phyloP scores from a whole-genome alignment of 352 stramenopile genomes.

The Phytophthora podocarpi region DNA sequence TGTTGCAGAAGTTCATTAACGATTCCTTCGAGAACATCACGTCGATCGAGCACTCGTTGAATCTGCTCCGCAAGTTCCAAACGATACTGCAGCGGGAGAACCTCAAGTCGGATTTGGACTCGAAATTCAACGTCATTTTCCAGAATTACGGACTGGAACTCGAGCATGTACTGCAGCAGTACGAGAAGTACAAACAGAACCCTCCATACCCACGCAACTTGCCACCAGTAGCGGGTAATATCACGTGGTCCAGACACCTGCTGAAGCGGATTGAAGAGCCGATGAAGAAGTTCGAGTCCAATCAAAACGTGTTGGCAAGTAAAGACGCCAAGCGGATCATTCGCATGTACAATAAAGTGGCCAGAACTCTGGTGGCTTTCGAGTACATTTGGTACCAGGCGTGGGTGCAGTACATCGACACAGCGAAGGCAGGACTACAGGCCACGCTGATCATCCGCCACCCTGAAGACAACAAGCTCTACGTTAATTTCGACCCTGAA shows the following conservation, averaged over 20 bases:
- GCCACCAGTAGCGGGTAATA: constrained; percentile 97
- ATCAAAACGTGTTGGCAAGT: constrained; percentile 96
- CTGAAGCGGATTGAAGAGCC: constrained; percentile 99
- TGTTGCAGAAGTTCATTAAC: constrained; percentile 99
- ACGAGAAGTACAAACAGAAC: constrained; percentile 98
- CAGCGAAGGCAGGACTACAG: constrained; percentile 97
- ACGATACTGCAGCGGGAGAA: constrained; percentile 97
- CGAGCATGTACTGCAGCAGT: constrained; percentile 97
- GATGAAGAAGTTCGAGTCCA: constrained; percentile 99
- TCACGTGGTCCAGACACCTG: constrained; percentile 97
- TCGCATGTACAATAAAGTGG: constrained; percentile 99
- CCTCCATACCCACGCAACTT: constrained; percentile 96
- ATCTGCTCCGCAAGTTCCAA: constrained; percentile 98
- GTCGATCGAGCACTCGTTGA: constrained; percentile 97
- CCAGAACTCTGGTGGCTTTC: constrained; percentile 97
- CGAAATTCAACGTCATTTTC: constrained; percentile 99
- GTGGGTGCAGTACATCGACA: constrained; percentile 98
- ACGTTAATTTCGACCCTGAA: constrained; percentile 99
- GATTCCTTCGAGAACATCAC: constrained; percentile 99
- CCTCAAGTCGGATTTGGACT: constrained; percentile 98
- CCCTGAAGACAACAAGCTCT: constrained; percentile 97
- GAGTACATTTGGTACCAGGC: constrained; percentile 99
- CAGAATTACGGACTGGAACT: constrained; percentile 99
- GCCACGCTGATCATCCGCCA: constrained; percentile 99
- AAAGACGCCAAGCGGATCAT: constrained; percentile 99